Conservation (phyloP, 495 filamentous ascomycete species). For the Trichoderma parareesei region DNA sequence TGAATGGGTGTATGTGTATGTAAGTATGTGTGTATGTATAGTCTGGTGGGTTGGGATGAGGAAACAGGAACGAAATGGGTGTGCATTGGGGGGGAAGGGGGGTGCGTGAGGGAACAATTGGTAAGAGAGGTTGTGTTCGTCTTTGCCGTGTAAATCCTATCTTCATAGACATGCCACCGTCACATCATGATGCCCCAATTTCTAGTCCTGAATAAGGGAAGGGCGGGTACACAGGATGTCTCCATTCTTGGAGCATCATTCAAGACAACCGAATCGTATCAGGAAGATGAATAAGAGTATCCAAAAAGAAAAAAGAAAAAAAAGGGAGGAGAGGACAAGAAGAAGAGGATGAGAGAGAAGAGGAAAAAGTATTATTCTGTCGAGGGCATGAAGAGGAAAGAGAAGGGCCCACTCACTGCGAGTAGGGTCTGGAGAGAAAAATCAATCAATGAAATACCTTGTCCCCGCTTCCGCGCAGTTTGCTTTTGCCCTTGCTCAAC, state of each 20-base stretch:
- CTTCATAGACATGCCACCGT: background rate
- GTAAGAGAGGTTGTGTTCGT: background rate
- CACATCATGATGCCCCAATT: conserved; percentile 12
- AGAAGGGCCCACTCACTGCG: conserved; percentile 11
- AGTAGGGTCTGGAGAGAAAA: conserved; percentile 1
- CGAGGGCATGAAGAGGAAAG: conserved; percentile 17
- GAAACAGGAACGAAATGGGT: no score
- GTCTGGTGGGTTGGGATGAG: background rate
- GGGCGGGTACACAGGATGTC: conserved; percentile 3
- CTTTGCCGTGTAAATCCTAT: conserved; percentile 12
- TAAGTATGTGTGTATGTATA: no score
- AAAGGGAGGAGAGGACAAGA: background rate
- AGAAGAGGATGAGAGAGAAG: conserved; percentile 6
- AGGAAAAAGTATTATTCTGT: conserved; percentile 14
- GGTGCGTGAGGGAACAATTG: background rate
- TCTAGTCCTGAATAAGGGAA: conserved; percentile 11
- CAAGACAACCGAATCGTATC: conserved; percentile 1
- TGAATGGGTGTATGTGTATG: no score
- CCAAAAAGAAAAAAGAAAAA: background rate
- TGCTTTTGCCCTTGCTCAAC: conserved; percentile 78
- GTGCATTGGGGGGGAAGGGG: background rate
- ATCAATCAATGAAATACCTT: conserved; percentile 62
- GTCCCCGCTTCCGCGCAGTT: conserved; percentile 60
- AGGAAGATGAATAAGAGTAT: background rate
- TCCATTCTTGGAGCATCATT: conserved; percentile 1